These are phyloP conservation scores for Symmetrospora coprosmae DNA, from an alignment of 768 basidiomycete species.

Conservation along the genomic window DNA sequence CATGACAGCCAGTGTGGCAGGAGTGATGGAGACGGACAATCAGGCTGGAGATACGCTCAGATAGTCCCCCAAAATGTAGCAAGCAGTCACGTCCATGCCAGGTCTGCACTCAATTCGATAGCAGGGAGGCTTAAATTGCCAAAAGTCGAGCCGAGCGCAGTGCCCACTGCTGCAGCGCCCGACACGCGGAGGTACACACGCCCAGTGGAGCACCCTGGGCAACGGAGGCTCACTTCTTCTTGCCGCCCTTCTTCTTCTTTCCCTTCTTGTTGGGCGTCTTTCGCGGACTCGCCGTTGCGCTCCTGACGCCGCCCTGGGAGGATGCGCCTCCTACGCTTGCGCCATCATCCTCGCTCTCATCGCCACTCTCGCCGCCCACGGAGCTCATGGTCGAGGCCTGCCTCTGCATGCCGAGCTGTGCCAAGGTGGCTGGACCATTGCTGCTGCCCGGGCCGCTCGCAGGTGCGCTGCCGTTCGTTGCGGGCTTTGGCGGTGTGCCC, in stretches of 20 bases:
- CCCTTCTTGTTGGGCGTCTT: constrained; percentile 20
- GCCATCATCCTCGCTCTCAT: constrained; percentile 6
- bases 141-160: too few species aligned
- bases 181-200: too few species aligned
- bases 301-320: neutral
- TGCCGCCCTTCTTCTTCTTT: constrained; percentile 2
- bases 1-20: too few species aligned
- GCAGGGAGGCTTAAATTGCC: too few species aligned
- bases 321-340: neutral
- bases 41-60: too few species aligned
- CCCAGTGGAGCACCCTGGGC: too few species aligned
- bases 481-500: neutral
- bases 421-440: neutral
- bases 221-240: too few species aligned
- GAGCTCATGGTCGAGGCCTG: constrained; percentile 3
- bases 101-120: too few species aligned
- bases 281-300: neutral
- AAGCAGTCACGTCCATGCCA: too few species aligned
- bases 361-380: neutral
- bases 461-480: neutral
- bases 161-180: too few species aligned
- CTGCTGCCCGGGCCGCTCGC: neutral
- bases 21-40: too few species aligned
- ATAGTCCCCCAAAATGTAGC: too few species aligned
- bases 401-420: neutral